phyloP scores from a whole-genome alignment of 352 stramenopile genomes.

The Thalassiosira delicatula region DNA sequence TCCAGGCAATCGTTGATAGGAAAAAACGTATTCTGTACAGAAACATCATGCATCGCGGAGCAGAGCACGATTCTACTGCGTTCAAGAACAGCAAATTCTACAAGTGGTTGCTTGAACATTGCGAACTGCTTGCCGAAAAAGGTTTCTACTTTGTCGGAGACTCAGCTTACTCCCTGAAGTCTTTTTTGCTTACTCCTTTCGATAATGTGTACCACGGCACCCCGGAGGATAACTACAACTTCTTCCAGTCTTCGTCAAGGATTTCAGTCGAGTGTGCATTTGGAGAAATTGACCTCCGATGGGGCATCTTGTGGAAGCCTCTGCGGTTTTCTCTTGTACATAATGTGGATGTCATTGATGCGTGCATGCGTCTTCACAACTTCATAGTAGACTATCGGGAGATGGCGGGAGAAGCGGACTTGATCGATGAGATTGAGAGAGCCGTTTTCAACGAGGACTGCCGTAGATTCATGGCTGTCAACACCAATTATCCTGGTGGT shows the following conservation, averaged over 20 bases:
- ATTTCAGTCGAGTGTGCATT: conserved; percentile 44
- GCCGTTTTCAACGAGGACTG: no score
- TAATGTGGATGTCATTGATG: background rate
- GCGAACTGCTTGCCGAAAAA: conserved; percentile 8
- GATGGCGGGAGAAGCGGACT: background rate
- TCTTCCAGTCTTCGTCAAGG: conserved; percentile 26
- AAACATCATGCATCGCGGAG: conserved; percentile 5
- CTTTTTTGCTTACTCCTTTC: conserved; percentile 11
- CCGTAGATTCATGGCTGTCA: no score
- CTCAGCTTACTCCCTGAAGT: conserved; percentile 29
- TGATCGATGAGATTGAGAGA: no score
- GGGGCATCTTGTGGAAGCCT: conserved; percentile 29
- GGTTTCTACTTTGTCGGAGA: conserved; percentile 48
- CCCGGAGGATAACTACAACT: conserved; percentile 40
- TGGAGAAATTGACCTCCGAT: conserved; percentile 27
- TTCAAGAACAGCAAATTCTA: conserved; percentile 14
- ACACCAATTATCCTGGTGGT: no score
- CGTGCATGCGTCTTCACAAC: conserved; percentile 19
- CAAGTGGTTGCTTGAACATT: conserved; percentile 5
- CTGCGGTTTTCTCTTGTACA: background rate
- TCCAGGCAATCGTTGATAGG: conserved; percentile 49
- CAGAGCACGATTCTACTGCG: conserved; percentile 29
- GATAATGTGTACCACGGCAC: conserved; percentile 2
- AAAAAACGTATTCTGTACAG: conserved; percentile 35
- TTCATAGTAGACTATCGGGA: conserved; percentile 19